Base-by-base conservation (phyloP, 345 rosid species). In the Gossypium arboreum region DNA sequence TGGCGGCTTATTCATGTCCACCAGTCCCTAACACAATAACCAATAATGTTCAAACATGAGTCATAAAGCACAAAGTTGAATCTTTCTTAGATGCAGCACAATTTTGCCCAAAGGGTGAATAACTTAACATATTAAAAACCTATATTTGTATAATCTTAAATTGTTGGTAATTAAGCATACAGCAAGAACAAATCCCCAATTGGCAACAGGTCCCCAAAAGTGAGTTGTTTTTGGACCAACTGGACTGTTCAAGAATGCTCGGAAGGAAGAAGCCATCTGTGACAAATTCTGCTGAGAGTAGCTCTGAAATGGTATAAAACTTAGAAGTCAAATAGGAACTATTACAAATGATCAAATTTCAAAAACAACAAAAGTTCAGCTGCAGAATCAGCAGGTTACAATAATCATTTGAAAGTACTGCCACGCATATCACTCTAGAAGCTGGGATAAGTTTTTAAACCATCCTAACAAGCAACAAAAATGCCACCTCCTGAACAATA, bases 1-100 rank as follows among this genome's bases (percentile, higher is more conserved):
- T 0, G 98, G 97, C n/a, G 99, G 97, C 77, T 95, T 95, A 8
- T 91, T 80, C 91, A 88, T 88, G 84, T 95, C 98, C 75, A 83
- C 90, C 82, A 95, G 77, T 44, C 99, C 99, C 99, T 95, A 82
- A 80, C 18, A 59, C 34, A 75, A 65, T 15, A 56, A 80, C n/a
- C n/a, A 59, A 48, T 74, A 12, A 64, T 10, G 9, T 76, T 51
- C 13, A 55, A 73, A 67, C 3, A 25, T 12, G 50, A 77, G 24
- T 62, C 50, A 70, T 20, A 76, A 61, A 43, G 41, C 10, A 65
- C 44, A 58, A 59, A 71, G 18, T 29, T 6, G 18, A 47, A 43
- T 16, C 47, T 39, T 15, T 12, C 56, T 15, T 5, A 51, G 51
- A 79, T 22, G 20, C 16, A 7, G 41, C 43, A 3, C 18, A 43